Base-by-base conservation (phyloP, 441 rosid genomes). In the Dalechampia spathulata region DNA sequence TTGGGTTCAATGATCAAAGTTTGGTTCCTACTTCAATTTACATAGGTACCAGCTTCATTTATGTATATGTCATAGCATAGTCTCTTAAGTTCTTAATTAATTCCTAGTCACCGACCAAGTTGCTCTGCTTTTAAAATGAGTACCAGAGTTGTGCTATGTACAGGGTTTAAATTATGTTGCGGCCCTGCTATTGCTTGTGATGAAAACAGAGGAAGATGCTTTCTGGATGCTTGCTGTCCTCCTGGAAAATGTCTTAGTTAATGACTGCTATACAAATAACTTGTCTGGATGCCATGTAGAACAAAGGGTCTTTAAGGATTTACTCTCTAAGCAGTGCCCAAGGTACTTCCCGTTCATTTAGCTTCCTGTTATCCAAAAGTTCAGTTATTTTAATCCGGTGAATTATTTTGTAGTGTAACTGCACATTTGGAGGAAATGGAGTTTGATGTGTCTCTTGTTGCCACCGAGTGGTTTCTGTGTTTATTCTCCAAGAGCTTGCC, bases 161-260 rank as follows among this genome's bases (percentile, higher is more conserved):
- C 79, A 93, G 99, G 99, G 99, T 11, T 69, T 93, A 73, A 93
- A 93, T 71, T 87, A 89, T 23, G 99, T 93, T 59, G 97, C 93
- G 19, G 99, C 99, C 2, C 68, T 93, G 52, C 65, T 93, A 44
- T 81, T 93, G 55, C 97, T 93, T 56, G 99, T 93, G 64, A 90
- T 93, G 99, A 93, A 93, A 82, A 93, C 99, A 0, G 95, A 90
- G 74, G 97, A 93, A 79, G 99, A 93, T 61, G 95, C 90, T 13
- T 93, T 93, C 67, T 93, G 99, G 99, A 90, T 90, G 95, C 78
- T 93, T 38, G 93, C 97, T 1, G 97, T 93, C 43, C 91, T 93
- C 38, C 65, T 93, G 58, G 99, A 93, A 73, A 87, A 93, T 37
- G 96, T 93, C 43, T 71, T 93, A 75, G 99, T 87, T 36, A 92